phyloP scores from a whole-genome alignment of 108 stramenopile species.

The Mayamaea pseudoterrestris region DNA sequence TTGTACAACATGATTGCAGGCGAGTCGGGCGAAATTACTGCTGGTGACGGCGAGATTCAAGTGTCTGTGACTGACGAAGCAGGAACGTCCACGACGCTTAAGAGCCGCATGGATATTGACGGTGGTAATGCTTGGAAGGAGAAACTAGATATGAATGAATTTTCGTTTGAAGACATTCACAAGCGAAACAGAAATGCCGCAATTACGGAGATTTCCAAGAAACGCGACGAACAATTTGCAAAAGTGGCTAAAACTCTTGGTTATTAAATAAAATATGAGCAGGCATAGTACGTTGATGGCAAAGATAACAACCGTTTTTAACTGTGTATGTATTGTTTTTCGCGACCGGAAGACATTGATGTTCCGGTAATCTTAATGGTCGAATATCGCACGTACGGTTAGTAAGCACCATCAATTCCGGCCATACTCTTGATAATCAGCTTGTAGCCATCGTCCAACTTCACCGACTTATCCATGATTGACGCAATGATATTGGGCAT shows the following conservation, averaged over 20 bases:
- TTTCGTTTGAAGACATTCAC: constrained; percentile 84
- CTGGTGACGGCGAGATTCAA: constrained; percentile 80
- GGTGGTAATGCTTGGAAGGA: constrained; percentile 87
- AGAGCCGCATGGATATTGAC: constrained; percentile 60
- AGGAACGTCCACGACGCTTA: constrained; percentile 54
- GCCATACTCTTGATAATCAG: constrained; percentile 79
- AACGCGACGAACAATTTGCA: constrained; percentile 44
- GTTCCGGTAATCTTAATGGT: too few species aligned
- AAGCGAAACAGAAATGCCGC: constrained; percentile 68
- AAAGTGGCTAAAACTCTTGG: constrained; percentile 30
- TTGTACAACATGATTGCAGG: constrained; percentile 92
- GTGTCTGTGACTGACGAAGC: constrained; percentile 76
- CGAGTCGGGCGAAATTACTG: constrained; percentile 61
- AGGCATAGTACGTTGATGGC: too few species aligned
- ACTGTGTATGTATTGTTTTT: too few species aligned
- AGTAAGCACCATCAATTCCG: constrained; percentile 33
- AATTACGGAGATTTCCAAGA: constrained; percentile 59
- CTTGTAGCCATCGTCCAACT: constrained; percentile 88
- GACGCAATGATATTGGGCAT: constrained; percentile 77
- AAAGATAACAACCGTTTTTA: too few species aligned
- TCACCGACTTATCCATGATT: constrained; percentile 60
- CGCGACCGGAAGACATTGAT: too few species aligned
- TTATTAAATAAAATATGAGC: constrained; percentile 1
- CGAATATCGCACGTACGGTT: too few species aligned
- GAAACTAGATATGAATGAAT: constrained; percentile 48